phyloP scores from a whole-genome alignment of 208 protist species.

The Wallacemonas sp. region DNA sequence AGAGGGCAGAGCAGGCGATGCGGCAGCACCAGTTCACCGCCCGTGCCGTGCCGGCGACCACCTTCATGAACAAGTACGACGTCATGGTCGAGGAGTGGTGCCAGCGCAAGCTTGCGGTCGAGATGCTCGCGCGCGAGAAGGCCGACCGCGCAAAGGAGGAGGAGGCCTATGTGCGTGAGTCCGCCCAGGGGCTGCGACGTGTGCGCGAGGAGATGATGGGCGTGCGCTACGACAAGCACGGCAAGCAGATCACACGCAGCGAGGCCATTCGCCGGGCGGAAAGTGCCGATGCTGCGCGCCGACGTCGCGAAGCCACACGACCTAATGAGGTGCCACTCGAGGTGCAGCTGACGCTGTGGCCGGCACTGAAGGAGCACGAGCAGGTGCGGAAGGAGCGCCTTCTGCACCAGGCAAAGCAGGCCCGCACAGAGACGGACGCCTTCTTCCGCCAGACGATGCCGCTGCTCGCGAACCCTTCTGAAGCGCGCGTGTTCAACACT shows the following conservation, averaged over 20 bases:
- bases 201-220: conserved; percentile 62
- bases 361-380: conserved; percentile 82
- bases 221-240: conserved; percentile 31
- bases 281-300: conserved; percentile 27
- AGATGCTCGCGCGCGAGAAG: conserved; percentile 54
- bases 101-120: conserved; percentile 73
- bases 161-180: conserved; percentile 46
- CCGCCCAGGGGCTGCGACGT: conserved; percentile 49
- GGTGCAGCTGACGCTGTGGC: conserved; percentile 82
- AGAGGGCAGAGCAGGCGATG: conserved; percentile 30
- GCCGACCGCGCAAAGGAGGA: conserved; percentile 64
- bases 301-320: conserved; percentile 1
- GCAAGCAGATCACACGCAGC: conserved; percentile 22
- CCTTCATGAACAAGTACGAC: conserved; percentile 90
- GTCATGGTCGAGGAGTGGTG: conserved; percentile 92
- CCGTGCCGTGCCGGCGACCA: conserved; percentile 76
- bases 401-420: conserved; percentile 48
- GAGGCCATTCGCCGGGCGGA: conserved; percentile 26
- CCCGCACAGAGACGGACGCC: conserved; percentile 47
- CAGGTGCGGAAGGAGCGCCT: conserved; percentile 74
- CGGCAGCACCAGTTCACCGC: conserved; percentile 46
- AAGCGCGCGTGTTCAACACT: conserved; percentile 19
- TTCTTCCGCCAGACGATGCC: conserved; percentile 49
- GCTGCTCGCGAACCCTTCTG: conserved; percentile 34
- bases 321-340: conserved; percentile 64